Evolutionary conservation across 306 rosid species (phyloP), one percentile per base, ranked within the genome.

Genomic region (Rosa persica): DNA sequence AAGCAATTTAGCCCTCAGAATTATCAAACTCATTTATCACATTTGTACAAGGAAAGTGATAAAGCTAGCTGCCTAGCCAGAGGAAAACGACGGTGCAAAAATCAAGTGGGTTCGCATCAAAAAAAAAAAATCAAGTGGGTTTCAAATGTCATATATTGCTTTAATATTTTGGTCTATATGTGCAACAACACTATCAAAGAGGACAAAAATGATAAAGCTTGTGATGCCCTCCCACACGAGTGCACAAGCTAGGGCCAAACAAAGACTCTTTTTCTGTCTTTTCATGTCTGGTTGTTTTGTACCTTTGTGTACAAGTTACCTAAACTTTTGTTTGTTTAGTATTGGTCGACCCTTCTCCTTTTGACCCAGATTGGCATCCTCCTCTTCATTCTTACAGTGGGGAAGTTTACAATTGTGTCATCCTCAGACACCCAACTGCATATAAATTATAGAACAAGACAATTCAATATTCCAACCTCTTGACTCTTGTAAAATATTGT

Each of bases 331-430:
- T 62, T 27, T 62, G 27, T 57, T 58, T 52, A 64, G 4, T 12
- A 27, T n/a, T 65, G 77, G 39, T 80, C 80, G 30, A 40, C 51
- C 68, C 27, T n/a, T 52, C 2, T 81, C 36, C 81, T 82, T 72
- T 82, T 79, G 77, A 85, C 82, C 84, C 83, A 71, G 4, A 85
- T 49, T 30, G 88, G 88, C 88, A 85, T 82, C 76, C 80, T 85
- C 66, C 72, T 79, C 77, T 85, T 85, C 88, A 85, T 75, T 82
- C 86, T 85, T 67, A 85, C 88, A 0, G 88, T 85, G 77, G 88
- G 88, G 20, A 85, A 85, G 84, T 85, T 70, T 15, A 85, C 80
- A 55, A 85, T 67, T 5, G 80, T 82, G 70, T 85, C 88, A 67
- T 85, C 86, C 73, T 82, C 83, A 5, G 86, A 84, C 39, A 60